Base-by-base conservation (phyloP, 495 filamentous ascomycete genomes). In the Penicillium samsonianum region DNA sequence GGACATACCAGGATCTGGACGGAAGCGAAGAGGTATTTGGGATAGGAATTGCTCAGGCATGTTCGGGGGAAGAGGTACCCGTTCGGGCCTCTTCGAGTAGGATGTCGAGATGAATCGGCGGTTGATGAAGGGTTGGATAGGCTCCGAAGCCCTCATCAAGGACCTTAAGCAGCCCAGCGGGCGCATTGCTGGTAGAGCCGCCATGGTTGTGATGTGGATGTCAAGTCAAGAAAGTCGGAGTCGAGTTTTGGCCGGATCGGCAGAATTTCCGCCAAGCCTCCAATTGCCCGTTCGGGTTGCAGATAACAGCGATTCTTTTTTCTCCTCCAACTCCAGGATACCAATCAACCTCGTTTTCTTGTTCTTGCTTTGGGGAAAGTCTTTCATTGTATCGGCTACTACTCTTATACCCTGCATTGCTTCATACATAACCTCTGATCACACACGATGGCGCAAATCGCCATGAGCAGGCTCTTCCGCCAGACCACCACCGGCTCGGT, bases 141-240 rank as follows among this genome's bases (percentile, higher is more conserved):
- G 68, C 54, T 73, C 68, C 45, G 80, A 78, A 11, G 86, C 64
- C 58, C 61, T 68, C 30, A 70, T 16, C 17, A 82, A 68, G 22
- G 82, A 76, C 73, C 85, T 85, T 72, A 86, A 83, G 76, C 83
- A 84, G 82, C 81, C 80, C 77, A 88, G 74, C 57, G 82, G 87
- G 84, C 84, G 84, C 70, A 84, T 68, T 53, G 81, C 72, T 59
- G 77, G 77, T 62, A 81, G 68, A 50, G 73, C 75, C 67, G 87
- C 85, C 87, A 90, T 90, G 50, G 50, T 66, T 56, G 55, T 63
- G 61, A 62, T 62, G 56, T 22, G 50, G 57, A 60, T 56, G 59
- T 62, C 54, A 57, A 57, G 40, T 54, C 43, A 51, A 59, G 58
- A 62, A 69, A 60, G 67, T 63, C 60, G 67, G 66, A 65, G 65